Evolutionary conservation across 495 filamentous ascomycete species (phyloP), one percentile per base, ranked within the genome.

Genomic region (Penicillium flavigenum): DNA sequence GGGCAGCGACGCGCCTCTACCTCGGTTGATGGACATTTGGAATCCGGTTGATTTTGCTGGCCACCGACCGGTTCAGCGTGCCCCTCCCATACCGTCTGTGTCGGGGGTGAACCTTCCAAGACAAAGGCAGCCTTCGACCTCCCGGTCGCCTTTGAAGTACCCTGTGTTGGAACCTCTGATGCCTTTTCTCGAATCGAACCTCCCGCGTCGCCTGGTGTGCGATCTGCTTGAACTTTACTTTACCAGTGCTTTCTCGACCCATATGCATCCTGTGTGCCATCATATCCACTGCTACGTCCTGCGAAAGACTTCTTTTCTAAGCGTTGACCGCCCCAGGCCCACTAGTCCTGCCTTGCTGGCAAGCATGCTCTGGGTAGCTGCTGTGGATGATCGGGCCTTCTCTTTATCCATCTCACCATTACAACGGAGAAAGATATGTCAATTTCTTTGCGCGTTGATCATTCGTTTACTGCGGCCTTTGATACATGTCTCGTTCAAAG

Each of bases 341-440:
- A 96, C 91, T 71, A 92, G 90, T 63, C 92, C 92, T 34, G 90
- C 92, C 0, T 78, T 97, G 38, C 77, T 97, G 39, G 89, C 92
- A 10, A 94, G 90, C 71, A 96, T 96, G 88, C 86, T 96, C 17
- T 97, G 91, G 91, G 90, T 96, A 24, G 90, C 90, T 17, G 91
- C 91, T 14, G 88, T 96, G 66, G 96, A 94, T 45, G 92, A 92
- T 71, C 88, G 96, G 68, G 90, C 92, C 8, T 85, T 91, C 56
- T 91, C 91, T 61, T 73, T 97, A 56, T 91, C 90, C 17, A 88
- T 91, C 51, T 85, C 91, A 29, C 92, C 92, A 2, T 88, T 89
- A 14, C 90, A 91, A 46, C 81, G 92, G 20, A 88, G 88, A 62
- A 91, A 91, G 65, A 88, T 95, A 57, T 96, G 91, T 71, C 90